Conservation (phyloP, 768 basidiomycete genomes). For the Lentinula lateritia region DNA sequence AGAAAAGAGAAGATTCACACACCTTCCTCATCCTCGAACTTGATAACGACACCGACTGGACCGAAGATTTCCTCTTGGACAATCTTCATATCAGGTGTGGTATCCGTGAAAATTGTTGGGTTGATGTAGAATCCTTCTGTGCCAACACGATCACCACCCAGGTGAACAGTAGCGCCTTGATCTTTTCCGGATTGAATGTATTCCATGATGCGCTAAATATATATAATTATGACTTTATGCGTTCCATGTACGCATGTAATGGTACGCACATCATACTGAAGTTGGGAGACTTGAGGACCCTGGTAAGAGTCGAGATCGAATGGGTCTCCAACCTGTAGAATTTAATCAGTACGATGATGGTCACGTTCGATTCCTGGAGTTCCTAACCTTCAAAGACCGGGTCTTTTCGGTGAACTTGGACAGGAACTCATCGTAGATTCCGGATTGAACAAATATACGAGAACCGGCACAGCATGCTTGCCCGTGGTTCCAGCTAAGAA, state of each 20-base stretch:
- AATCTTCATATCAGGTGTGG: constrained; percentile 66
- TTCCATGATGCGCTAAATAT: constrained; percentile 57
- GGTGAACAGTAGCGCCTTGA: constrained; percentile 61
- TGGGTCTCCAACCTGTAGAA: constrained; percentile 46
- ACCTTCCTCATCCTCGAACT: constrained; percentile 61
- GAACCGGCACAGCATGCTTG: constrained; percentile 68
- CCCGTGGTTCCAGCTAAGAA: constrained; percentile 55
- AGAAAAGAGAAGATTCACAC: not conserved
- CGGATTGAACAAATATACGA: constrained; percentile 61
- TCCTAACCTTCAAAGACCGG: constrained; percentile 23
- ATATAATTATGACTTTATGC: not conserved
- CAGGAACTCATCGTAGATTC: constrained; percentile 54
- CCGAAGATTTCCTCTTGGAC: constrained; percentile 77
- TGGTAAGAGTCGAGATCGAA: constrained; percentile 49
- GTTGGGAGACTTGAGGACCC: constrained; percentile 58
- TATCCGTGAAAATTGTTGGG: constrained; percentile 73
- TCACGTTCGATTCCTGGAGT: not conserved
- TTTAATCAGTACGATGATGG: too few relatives aligned
- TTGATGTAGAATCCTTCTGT: constrained; percentile 61
- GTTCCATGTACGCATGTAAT: not conserved
- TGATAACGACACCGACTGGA: constrained; percentile 71
- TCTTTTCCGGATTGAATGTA: constrained; percentile 75
- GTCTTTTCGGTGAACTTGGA: constrained; percentile 41
- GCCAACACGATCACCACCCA: constrained; percentile 53
- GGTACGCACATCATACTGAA: constrained; percentile 33